Evolutionary conservation across 73 alveolate species (phyloP), one percentile per base, ranked within the genome.

Genomic region (Paramecium octaurelia): DNA sequence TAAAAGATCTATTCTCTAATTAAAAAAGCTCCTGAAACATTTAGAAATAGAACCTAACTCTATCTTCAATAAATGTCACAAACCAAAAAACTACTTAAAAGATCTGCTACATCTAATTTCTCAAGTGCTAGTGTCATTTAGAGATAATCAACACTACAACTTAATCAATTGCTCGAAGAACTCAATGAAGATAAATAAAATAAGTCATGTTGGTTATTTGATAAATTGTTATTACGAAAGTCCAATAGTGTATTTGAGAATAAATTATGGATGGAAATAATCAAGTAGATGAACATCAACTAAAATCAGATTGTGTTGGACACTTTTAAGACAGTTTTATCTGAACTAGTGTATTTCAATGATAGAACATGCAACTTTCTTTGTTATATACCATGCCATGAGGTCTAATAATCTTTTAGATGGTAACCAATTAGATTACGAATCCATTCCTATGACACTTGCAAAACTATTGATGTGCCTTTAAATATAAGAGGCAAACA

Each of bases 341-440:
- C 40, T 29, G 87, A 73, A 36, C 6, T 73, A 6, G 87, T 73
- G 12, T 73, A 29, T 73, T 36, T 9, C 10, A 34, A 73, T 73
- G 87, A 73, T 36, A 73, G 87, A 40, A 73, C 34, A 2, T 73
- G 57, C 16, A 73, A 73, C 35, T 73, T 73, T 36, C 21, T 73
- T 4, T 73, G 87, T 73, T 73, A 73, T 73, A 73, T 73, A 1
- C 64, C 87, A 73, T 80, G 91, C 14, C 27, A 27, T 44, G 91
- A 80, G 21, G 23, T 48, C 7, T 24, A 18, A 31, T 80, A 80
- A 43, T 80, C 75, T 14, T 80, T 24, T 80, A 80, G 91, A 23
- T 80, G 91, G 91, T 24, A 80, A 44, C 91, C 91, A 16, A 42
- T 48, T n/a, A 80, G 91, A 80, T 40, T 46, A 14, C 5, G 91